Base-by-base conservation (phyloP, 371 early-diverging fungal species). In the Syncephalastrum racemosum region DNA sequence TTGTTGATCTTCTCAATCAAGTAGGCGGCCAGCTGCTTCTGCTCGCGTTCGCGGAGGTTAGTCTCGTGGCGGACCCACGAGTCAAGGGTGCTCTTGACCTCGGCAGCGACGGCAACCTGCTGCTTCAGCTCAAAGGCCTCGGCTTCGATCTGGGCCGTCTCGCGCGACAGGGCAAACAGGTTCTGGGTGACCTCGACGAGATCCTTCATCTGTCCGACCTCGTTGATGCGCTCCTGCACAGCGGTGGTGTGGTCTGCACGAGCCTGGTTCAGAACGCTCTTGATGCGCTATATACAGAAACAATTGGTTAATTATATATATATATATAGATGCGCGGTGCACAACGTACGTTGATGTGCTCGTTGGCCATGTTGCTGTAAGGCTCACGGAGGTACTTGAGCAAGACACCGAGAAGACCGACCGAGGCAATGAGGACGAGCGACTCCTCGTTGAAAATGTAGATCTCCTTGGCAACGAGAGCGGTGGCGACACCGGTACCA, bases 51-150 rank as follows among this genome's bases (percentile, higher is more conserved):
- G 73, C 98, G 94, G 60, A 97, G 81, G 39, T 82, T 81, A 67
- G 90, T 82, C 81, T 97, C 96, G 69, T 96, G 91, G 68, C 97
- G 96, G 49, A 96, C 96, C 96, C 96, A 96, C 47, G 91, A 87
- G 77, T 97, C 97, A 24, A 97, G 81, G 60, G 91, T 90, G 22
- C 82, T 39, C 87, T 94, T 94, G 72, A 91, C 85, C 78, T 97
- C 96, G 41, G 75, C 48, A 56, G 88, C 82, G 67, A 92, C 85
- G 62, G 88, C 84, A 48, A 89, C 90, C 66, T 87, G 80, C 77
- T 97, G 97, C 88, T 97, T 92, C 62, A 95, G 83, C 76, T 90
- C 90, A 67, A 92, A 96, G 50, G 93, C 90, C 77, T 95, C 87
- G 49, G 95, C 93, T 72, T 95, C 94, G 68, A 96, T 84, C 58